phyloP scores from a whole-genome alignment of 805 yeast genomes.

The Scheffersomyces coipomensis region DNA sequence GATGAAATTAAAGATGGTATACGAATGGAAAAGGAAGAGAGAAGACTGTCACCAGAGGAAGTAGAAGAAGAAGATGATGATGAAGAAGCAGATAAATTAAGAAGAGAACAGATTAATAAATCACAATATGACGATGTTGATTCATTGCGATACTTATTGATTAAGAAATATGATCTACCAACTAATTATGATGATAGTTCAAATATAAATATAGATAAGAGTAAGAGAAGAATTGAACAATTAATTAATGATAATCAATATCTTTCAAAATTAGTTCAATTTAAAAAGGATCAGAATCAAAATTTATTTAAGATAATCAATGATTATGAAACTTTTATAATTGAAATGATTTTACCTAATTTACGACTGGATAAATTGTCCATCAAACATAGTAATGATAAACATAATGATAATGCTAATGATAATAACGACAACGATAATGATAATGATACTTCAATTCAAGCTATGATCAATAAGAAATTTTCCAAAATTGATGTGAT shows the following conservation, averaged over 20 bases:
- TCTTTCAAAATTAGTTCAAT: constrained; percentile 16
- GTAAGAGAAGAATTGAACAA: constrained; percentile 11
- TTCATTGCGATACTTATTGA: constrained; percentile 15
- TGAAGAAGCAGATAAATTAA: not conserved
- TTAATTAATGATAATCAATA: constrained; percentile 27
- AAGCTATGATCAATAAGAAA: constrained; percentile 6
- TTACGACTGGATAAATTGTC: constrained; percentile 15
- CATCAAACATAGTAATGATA: constrained; percentile 26
- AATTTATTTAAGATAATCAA: constrained; percentile 19
- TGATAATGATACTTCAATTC: not conserved
- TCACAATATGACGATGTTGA: constrained; percentile 5
- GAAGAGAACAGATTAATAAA: not conserved
- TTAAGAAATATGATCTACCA: constrained; percentile 25
- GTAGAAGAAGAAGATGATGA: not conserved
- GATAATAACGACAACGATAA: not conserved
- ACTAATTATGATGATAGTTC: constrained; percentile 7
- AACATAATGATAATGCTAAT: not conserved
- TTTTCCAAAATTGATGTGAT: constrained; percentile 4
- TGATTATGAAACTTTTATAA: constrained; percentile 29
- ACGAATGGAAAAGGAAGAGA: not conserved
- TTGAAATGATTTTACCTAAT: not conserved
- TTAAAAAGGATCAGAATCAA: constrained; percentile 12
- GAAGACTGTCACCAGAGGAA: constrained; percentile 4
- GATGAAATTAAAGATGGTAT: not conserved
- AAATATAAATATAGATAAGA: too few relatives aligned